Percentiles rank a stretch among this genome's conserved stretches.
These are phyloP conservation scores for Amoebophrya sp. DNA, from an alignment of 169 alveolate genomes.

Conservation along the genomic window DNA sequence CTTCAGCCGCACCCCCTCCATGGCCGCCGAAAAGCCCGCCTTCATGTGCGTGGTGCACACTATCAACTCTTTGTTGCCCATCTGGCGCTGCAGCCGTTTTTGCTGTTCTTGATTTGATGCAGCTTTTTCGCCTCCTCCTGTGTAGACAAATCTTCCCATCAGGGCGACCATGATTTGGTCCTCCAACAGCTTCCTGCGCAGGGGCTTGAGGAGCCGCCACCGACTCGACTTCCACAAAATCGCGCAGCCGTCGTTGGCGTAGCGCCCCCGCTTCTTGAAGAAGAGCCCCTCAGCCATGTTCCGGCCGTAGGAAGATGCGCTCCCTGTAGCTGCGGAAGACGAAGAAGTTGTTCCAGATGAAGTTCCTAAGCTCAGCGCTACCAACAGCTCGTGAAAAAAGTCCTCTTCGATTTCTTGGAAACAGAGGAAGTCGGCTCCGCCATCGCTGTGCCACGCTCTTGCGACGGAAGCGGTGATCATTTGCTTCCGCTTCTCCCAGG, in stretches of 20 bases:
- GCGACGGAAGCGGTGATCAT: no score
- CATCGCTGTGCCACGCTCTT: no score
- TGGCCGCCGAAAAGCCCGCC: not conserved
- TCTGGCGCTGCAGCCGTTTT: no score
- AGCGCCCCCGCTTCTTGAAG: not conserved
- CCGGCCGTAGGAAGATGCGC: no score
- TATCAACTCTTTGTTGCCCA: not conserved
- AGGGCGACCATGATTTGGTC: not conserved
- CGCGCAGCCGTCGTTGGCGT: not conserved
- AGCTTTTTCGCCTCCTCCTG: no score
- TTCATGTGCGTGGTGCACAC: not conserved
- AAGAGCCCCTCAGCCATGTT: not conserved
- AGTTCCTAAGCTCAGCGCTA: no score
- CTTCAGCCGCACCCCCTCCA: not conserved
- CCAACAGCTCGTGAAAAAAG: not conserved
- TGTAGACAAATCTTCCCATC: not conserved
- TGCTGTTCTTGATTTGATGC: no score
- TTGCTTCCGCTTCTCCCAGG: no score
- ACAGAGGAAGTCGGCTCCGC: not conserved
- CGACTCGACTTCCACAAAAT: not conserved
- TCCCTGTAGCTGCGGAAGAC: no score
- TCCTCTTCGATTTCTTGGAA: not conserved
- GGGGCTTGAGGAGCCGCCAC: not conserved
- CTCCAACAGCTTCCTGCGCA: not conserved
- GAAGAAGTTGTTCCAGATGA: no score